Evolutionary conservation across 2,329 filamentous ascomycete species (phyloP).

Genomic region (Penicillium digitatum): DNA sequence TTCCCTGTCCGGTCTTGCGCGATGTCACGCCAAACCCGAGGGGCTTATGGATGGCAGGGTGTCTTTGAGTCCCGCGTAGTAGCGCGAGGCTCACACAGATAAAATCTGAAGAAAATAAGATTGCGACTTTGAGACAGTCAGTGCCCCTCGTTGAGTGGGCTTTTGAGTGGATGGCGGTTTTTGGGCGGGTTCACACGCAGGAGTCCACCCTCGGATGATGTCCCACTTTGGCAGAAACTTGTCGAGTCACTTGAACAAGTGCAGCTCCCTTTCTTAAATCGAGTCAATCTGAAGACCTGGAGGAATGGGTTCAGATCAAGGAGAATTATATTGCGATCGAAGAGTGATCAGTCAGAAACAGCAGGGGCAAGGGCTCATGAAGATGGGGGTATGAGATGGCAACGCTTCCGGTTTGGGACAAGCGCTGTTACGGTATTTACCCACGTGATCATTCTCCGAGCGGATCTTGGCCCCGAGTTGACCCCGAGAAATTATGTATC

Average conservation of each 20-base stretch:
- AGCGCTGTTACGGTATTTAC: constrained; percentile 24
- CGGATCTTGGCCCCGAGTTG: background rate
- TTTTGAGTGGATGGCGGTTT: constrained; percentile 30
- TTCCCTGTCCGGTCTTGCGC: constrained; percentile 44
- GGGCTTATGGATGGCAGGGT: constrained; percentile 44
- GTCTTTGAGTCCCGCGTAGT: constrained; percentile 48
- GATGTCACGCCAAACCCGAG: constrained; percentile 46
- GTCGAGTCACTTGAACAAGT: constrained; percentile 28
- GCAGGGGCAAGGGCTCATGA: constrained; percentile 6
- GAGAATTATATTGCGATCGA: background rate
- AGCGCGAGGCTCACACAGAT: constrained; percentile 43
- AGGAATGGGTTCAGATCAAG: background rate
- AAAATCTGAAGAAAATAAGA: constrained; percentile 49
- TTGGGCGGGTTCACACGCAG: constrained; percentile 29
- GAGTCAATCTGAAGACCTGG: constrained; percentile 2
- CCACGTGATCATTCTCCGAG: constrained; percentile 13
- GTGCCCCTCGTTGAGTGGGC: constrained; percentile 52
- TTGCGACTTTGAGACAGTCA: constrained; percentile 35
- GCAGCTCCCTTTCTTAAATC: background rate
- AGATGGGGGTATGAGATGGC: constrained; percentile 17
- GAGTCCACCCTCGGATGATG: constrained; percentile 36
- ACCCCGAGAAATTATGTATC: background rate
- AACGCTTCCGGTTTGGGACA: constrained; percentile 20
- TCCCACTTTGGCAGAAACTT: constrained; percentile 35
- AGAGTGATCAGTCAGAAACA: constrained; percentile 4